Conservation (phyloP, 805 yeast genomes). For the Zygotorulaspora florentina region DNA sequence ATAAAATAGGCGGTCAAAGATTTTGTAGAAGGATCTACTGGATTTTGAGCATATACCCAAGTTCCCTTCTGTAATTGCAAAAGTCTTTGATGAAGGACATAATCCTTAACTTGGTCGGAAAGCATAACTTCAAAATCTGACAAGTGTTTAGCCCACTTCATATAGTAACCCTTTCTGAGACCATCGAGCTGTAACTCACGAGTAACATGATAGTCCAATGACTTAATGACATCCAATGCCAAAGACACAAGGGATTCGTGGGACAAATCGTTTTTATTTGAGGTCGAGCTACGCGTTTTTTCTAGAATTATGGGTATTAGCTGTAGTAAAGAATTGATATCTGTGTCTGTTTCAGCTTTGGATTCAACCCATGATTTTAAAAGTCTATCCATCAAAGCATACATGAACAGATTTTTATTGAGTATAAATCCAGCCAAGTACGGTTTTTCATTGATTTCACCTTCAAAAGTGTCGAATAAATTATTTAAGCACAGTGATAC, state of each 20-base stretch:
- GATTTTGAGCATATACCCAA: slow-evolving; percentile 71
- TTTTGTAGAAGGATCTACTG: slow-evolving; percentile 31
- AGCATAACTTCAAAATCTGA: slow-evolving; percentile 47
- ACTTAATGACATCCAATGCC: slow-evolving; percentile 34
- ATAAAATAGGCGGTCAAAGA: slow-evolving; percentile 49
- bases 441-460: slow-evolving; percentile 30
- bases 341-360: slow-evolving; percentile 41
- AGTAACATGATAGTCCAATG: slow-evolving; percentile 44
- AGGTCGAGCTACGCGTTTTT: slow-evolving; percentile 25
- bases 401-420: slow-evolving; percentile 51
- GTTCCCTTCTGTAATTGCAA: slow-evolving; percentile 69
- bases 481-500: slow-evolving; percentile 31
- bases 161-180: slow-evolving; percentile 37
- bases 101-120: slow-evolving; percentile 56
- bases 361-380: slow-evolving; percentile 64
- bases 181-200: slow-evolving; percentile 51
- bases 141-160: slow-evolving; percentile 45
- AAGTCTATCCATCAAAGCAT: slow-evolving; percentile 52
- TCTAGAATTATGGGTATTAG: slow-evolving; percentile 42
- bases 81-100: slow-evolving; percentile 72
- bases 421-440: slow-evolving; percentile 35
- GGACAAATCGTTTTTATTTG: slow-evolving; percentile 16
- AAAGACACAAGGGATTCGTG: slow-evolving; percentile 7
- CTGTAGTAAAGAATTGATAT: slow-evolving; percentile 50
- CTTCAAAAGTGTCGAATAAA: slow-evolving; percentile 18